A percentile compares a stretch with the other conserved stretches of the same genome.
These are phyloP conservation scores for Neonectria ditissima DNA, from an alignment of 2,329 filamentous ascomycete species.

Conservation along the genomic window DNA sequence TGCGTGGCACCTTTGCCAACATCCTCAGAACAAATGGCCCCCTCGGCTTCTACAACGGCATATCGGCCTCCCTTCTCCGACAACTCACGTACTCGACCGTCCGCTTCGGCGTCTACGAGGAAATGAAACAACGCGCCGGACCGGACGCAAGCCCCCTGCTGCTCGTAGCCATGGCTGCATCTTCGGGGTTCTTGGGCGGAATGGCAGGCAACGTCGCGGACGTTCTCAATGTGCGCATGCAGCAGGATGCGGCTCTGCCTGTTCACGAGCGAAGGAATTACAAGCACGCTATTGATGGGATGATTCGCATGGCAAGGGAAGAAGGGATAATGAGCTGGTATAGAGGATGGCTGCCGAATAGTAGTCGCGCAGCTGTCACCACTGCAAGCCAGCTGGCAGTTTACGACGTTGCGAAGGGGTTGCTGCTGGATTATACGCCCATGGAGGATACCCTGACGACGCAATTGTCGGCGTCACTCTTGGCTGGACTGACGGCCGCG, in stretches of 20 bases:
- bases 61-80: slow-evolving; percentile 89
- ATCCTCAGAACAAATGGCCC: slow-evolving; percentile 80
- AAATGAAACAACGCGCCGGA: slow-evolving; percentile 70
- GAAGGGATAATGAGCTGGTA: slow-evolving; percentile 84
- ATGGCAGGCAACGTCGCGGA: slow-evolving; percentile 94
- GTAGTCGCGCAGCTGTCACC: slow-evolving; percentile 83
- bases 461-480: slow-evolving; percentile 80
- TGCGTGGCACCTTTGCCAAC: slow-evolving; percentile 85
- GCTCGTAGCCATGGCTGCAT: slow-evolving; percentile 83
- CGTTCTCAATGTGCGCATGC: slow-evolving; percentile 98
- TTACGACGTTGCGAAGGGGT: slow-evolving; percentile 83
- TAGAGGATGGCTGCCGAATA: slow-evolving; percentile 87
- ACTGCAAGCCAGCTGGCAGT: slow-evolving; percentile 85
- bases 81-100: slow-evolving; percentile 96
- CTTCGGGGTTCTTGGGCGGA: slow-evolving; percentile 88
- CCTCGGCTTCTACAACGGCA: slow-evolving; percentile 85
- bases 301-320: slow-evolving; percentile 84
- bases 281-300: slow-evolving; percentile 86
- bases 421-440: slow-evolving; percentile 74
- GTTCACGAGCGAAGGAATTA: slow-evolving; percentile 83
- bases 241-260: slow-evolving; percentile 87
- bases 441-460: slow-evolving; percentile 78
- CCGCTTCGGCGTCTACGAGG: slow-evolving; percentile 94
- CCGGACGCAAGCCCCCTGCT: slow-evolving; percentile 73
- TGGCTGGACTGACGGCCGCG: slow-evolving; percentile 85